A percentile compares a stretch with the other conserved stretches of the same genome.
Evolutionary conservation across 225 moss, liverwort and hornwort species (phyloP).

Genomic region (Bryum argenteum): DNA sequence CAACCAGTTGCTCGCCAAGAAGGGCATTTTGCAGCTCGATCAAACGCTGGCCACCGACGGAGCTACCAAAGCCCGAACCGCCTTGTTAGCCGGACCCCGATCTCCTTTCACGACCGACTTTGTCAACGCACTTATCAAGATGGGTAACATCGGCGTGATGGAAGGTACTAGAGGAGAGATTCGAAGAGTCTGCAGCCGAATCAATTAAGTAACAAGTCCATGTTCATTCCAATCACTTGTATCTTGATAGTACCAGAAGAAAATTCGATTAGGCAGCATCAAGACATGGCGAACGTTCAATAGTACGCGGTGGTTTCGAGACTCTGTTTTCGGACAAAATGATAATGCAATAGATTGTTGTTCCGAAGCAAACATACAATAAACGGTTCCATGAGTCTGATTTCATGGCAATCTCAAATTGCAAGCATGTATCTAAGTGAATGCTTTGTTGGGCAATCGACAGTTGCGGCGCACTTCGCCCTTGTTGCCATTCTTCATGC

Average conservation of each 20-base stretch:
- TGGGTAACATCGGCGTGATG: conserved; percentile 41
- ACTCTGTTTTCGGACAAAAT: conserved; percentile 14
- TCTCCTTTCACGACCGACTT: conserved; percentile 39
- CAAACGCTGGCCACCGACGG: conserved; percentile 36
- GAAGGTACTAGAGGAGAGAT: conserved; percentile 45
- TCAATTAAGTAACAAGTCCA: conserved; percentile 19
- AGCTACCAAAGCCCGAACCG: conserved; percentile 17
- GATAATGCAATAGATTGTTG: conserved; percentile 6
- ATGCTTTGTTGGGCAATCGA: conserved; percentile 46
- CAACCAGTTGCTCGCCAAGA: conserved; percentile 39
- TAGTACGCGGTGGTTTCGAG: conserved; percentile 17
- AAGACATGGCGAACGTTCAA: conserved; percentile 9
- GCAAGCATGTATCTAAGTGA: conserved; percentile 1
- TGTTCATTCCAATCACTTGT: background rate
- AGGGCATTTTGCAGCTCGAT: conserved; percentile 50
- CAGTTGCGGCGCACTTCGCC: conserved; percentile 72
- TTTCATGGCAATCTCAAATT: background rate
- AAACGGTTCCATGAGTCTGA: background rate
- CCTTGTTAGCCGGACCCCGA: conserved; percentile 32
- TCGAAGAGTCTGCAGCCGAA: conserved; percentile 45
- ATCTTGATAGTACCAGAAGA: background rate
- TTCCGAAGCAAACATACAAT: background rate
- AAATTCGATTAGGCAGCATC: background rate
- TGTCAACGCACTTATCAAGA: conserved; percentile 39
- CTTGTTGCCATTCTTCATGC: conserved; percentile 56